Base-by-base conservation (phyloP, 2,329 filamentous ascomycete genomes). In the Ophiostoma triangulosporum region DNA sequence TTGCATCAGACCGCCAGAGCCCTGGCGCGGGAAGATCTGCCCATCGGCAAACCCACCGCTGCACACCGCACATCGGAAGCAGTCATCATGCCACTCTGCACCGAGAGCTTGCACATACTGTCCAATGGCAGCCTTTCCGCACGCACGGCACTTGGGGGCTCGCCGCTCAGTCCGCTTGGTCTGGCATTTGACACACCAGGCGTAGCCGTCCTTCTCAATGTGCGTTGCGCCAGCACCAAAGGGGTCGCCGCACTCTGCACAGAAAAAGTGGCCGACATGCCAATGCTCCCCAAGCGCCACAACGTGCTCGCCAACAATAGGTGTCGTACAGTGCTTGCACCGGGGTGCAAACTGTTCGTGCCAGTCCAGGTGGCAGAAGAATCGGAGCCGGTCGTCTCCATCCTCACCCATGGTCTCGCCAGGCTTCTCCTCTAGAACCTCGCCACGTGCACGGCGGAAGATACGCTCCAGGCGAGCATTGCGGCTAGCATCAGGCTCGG, bases 341-440 rank as follows among this genome's bases (percentile, higher is more conserved):
- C 88, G 82, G 4, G 93, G 93, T 31, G 86, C 89, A 68, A 88
- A 98, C 52, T 86, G 73, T 69, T 98, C 93, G 68, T 98, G 93
- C 79, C 90, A 98, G 72, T 98, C 93, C n/a, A 98, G 78, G 65
- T 97, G 91, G 69, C 93, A 98, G 71, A 86, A 98, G 76, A 97
- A 97, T 11, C 91, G 82, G 46, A 88, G 70, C 11, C 80, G 74
- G 35, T 79, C 76, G 64, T 91, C 85, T 40, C 84, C 83, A 61
- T 91, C 86, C 58, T 87, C 83, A 3, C 75, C 75, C 68, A 77
- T 76, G 11, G 81, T 83, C 64, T 79, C 71, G 29, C 77, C 78
- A 2, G 81, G 80, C 50, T 76, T 71, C 56, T 86, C 83, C 6
- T 80, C 70, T 11, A 86, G 66, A 1, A 77, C 63, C 59, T 83